Conservation (phyloP, 2,329 filamentous ascomycete species). For the Periconia digitata region DNA sequence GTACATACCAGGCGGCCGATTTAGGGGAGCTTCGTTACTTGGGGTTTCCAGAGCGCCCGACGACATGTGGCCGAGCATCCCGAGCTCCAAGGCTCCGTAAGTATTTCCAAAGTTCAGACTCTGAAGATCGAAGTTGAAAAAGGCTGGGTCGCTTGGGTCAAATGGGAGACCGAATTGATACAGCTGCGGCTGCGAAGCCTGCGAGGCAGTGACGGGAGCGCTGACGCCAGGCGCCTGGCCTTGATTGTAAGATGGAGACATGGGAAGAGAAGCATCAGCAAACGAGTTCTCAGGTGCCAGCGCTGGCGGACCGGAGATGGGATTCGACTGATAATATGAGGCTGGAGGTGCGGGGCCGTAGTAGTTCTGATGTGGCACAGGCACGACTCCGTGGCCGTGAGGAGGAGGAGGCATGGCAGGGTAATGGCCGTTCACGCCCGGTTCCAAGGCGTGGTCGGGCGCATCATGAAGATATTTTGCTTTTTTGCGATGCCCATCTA, state of each 20-base stretch:
- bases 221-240: conserved; percentile 49
- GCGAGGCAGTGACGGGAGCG: conserved; percentile 50
- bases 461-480: conserved; percentile 98
- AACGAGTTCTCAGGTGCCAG: conserved; percentile 55
- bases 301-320: conserved; percentile 43
- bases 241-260: conserved; percentile 72
- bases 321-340: conserved; percentile 46
- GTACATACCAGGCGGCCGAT: conserved; percentile 38
- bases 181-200: conserved; percentile 40
- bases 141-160: conserved; percentile 85
- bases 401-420: conserved; percentile 47
- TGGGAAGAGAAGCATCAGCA: conserved; percentile 69
- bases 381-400: conserved; percentile 25
- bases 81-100: conserved; percentile 93
- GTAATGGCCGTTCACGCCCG: conserved; percentile 77
- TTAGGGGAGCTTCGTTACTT: conserved; percentile 59
- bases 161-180: conserved; percentile 65
- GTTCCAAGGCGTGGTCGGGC: conserved; percentile 82
- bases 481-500: conserved; percentile 97
- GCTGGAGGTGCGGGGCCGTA: conserved; percentile 44
- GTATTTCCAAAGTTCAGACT: conserved; percentile 95
- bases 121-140: conserved; percentile 95
- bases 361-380: conserved; percentile 42
- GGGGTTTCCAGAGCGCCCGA: conserved; percentile 83
- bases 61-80: conserved; percentile 95